These are phyloP conservation scores for Coniferiporia weirii DNA, from an alignment of 1,284 basidiomycete genomes.

Conservation along the genomic window DNA sequence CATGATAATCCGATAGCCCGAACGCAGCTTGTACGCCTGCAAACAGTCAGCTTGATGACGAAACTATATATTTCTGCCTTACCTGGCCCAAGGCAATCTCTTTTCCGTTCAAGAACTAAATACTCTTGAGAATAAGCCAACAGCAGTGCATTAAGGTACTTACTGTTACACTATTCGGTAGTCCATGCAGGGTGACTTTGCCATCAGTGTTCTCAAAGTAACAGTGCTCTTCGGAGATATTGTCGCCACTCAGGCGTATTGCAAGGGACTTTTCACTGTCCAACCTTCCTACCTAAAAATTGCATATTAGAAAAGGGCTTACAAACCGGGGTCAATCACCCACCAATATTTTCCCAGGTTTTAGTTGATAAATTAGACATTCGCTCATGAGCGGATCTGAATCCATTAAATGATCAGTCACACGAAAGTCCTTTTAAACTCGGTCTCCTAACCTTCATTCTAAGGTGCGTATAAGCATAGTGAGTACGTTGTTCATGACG, in stretches of 20 bases:
- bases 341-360: slow-evolving; percentile 79
- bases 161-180: slow-evolving; percentile 82
- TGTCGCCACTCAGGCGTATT: slow-evolving; percentile 89
- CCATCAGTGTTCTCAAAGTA: slow-evolving; percentile 84
- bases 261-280: slow-evolving; percentile 78
- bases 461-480: slow-evolving; percentile 29
- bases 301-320: slow-evolving; percentile 12
- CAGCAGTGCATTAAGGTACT: slow-evolving; percentile 26
- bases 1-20: slow-evolving; percentile 94
- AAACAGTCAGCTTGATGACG: slow-evolving; percentile 17
- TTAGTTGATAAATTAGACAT: slow-evolving; percentile 93
- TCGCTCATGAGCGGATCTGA: slow-evolving; percentile 85
- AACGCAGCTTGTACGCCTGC: slow-evolving; percentile 76
- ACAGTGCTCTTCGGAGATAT: slow-evolving; percentile 91
- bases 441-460: slow-evolving; percentile 68
- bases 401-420: slow-evolving; percentile 9
- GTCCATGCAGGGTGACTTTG: slow-evolving; percentile 76
- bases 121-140: slow-evolving; percentile 6
- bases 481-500: slow-evolving; percentile 1
- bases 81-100: slow-evolving; percentile 74
- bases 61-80: slow-evolving; percentile 24
- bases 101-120: slow-evolving; percentile 88
- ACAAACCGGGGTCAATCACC: slow-evolving; percentile 23
- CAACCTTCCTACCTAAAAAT: slow-evolving; percentile 66
- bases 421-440: neutral